A percentile compares a stretch with the other conserved stretches of the same genome.
Evolutionary conservation across 306 rosid genomes (phyloP).

Genomic region (Sophora flavescens): DNA sequence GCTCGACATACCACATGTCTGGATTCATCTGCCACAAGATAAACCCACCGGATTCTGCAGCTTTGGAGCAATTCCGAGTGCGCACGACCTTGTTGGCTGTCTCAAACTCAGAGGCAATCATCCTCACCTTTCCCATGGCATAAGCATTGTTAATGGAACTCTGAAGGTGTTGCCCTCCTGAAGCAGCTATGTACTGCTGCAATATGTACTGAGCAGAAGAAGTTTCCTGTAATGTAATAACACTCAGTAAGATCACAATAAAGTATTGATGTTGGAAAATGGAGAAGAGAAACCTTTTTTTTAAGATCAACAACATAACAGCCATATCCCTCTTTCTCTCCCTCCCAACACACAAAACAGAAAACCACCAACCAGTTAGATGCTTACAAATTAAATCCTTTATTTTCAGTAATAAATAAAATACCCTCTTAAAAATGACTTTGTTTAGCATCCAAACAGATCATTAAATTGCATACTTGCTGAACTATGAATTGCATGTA

Average conservation of each 20-base stretch:
- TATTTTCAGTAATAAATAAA: too few species aligned
- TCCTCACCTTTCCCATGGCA: conserved; percentile 97
- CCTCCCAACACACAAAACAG: conserved; percentile 33
- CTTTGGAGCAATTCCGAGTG: conserved; percentile 78
- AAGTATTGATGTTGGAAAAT: neutral
- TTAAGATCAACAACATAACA: neutral
- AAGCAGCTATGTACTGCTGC: conserved; percentile 96
- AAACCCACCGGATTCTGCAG: conserved; percentile 91
- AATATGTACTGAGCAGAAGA: conserved; percentile 98
- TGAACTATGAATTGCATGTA: neutral
- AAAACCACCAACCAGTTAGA: conserved; percentile 8
- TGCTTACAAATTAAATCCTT: neutral
- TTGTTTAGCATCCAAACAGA: neutral
- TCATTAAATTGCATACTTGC: neutral
- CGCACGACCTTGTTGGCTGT: conserved; percentile 83
- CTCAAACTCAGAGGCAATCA: conserved; percentile 97
- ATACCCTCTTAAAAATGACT: neutral
- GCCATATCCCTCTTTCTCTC: neutral
- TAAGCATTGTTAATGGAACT: conserved; percentile 81
- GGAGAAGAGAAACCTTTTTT: neutral
- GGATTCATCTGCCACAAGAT: conserved; percentile 99
- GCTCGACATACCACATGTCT: conserved; percentile 99
- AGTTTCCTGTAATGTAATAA: conserved; percentile 81
- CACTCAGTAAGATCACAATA: neutral
- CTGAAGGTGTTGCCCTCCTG: conserved; percentile 94